phyloP scores from a whole-genome alignment of 2,329 filamentous ascomycete species.

The Talaromyces sp. region DNA sequence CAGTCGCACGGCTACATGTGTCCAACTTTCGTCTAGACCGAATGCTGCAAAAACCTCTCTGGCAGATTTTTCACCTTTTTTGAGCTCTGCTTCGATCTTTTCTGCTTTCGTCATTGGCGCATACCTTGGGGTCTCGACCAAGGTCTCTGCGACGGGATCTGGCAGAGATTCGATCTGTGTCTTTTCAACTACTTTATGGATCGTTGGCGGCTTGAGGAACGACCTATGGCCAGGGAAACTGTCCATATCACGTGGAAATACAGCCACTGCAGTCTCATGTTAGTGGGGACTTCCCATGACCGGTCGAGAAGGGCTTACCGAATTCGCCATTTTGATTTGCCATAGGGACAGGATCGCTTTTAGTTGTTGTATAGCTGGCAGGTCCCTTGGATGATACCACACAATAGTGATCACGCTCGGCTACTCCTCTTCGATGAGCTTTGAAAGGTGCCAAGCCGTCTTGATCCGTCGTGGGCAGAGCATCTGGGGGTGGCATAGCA shows the following conservation, averaged over 20 bases:
- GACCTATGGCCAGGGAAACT: background rate
- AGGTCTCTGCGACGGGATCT: background rate
- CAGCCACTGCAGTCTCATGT: conserved; percentile 4
- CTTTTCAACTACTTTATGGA: background rate
- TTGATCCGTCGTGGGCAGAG: conserved; percentile 39
- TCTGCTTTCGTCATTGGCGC: conserved; percentile 37
- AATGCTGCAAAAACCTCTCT: conserved; percentile 24
- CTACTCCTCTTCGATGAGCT: conserved; percentile 33
- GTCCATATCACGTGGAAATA: conserved; percentile 9
- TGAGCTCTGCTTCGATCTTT: conserved; percentile 27
- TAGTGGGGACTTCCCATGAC: background rate
- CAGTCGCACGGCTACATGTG: conserved; percentile 37
- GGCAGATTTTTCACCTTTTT: conserved; percentile 1
- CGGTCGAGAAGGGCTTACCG: conserved; percentile 1
- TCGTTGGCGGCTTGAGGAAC: background rate
- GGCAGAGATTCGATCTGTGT: background rate
- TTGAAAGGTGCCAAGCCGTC: conserved; percentile 47
- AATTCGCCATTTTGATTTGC: conserved; percentile 1
- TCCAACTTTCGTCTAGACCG: conserved; percentile 42
- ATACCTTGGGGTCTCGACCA: conserved; percentile 16
- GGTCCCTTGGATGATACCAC: conserved; percentile 34
- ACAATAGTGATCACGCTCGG: conserved; percentile 44
- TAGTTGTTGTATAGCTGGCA: conserved; percentile 32
- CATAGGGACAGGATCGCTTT: conserved; percentile 34
- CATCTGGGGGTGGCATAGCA: conserved; percentile 30